Evolutionary conservation across 179 eudicot species (phyloP).

Genomic region (Patellifolia procumbens): DNA sequence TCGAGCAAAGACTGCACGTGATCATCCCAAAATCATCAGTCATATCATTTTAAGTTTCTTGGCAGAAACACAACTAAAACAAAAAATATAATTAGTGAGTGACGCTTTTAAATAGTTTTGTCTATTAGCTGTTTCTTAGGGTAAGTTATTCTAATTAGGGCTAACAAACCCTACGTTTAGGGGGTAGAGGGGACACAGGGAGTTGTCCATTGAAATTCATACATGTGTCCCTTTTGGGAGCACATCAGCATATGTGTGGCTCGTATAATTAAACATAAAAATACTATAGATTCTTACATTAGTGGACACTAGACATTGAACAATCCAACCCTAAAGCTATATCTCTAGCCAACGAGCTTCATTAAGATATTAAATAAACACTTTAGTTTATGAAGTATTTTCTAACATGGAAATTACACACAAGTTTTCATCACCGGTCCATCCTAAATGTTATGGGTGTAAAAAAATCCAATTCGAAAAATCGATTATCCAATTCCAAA

Average conservation of each 20-base stretch:
- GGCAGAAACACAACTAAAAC: too few relatives aligned
- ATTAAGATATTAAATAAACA: neutral
- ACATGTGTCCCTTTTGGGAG: slow-evolving; percentile 18
- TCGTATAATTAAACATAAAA: neutral
- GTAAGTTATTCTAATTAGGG: slow-evolving; percentile 20
- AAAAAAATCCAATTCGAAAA: too few relatives aligned
- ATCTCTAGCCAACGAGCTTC: neutral
- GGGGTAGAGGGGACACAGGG: slow-evolving; percentile 9
- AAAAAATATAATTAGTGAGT: neutral
- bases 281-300: neutral
- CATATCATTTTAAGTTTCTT: too few relatives aligned
- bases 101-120: neutral
- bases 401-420: neutral
- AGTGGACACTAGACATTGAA: neutral
- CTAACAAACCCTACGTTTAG: slow-evolving; percentile 16
- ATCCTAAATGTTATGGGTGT: too few relatives aligned
- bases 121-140: neutral
- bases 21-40: too few relatives aligned
- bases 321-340: slow-evolving; percentile 14
- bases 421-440: too few relatives aligned
- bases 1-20: too few relatives aligned
- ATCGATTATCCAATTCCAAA: too few relatives aligned
- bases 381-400: too few relatives aligned
- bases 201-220: slow-evolving; percentile 6
- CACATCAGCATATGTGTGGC: neutral